Evolutionary conservation across 2,329 filamentous ascomycete genomes (phyloP), one percentile per base, ranked within the genome.

Genomic region (Thelonectria rubi): DNA sequence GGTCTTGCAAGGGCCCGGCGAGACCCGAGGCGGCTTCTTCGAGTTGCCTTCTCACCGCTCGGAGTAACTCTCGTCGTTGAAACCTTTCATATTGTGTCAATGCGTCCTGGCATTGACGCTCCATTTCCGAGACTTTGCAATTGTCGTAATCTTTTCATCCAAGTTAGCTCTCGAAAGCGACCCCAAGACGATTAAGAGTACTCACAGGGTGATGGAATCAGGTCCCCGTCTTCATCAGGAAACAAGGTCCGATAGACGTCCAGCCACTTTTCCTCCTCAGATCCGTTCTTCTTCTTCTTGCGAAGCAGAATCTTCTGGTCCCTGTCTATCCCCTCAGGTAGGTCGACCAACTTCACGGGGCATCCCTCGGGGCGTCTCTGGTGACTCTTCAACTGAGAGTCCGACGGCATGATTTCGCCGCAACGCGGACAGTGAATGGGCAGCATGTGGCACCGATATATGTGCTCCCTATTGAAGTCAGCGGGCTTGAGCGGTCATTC

Each of bases 261-360:
- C 3, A 24, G 2, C 49, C 49, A 52, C n/a, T 40, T 52, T 4
- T 52, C 34, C 21, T 52, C 49, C 26, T 52, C 49, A 1, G 17
- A n/a, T 8, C 37, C 49, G 24, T 40, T 52, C 34, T 26, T 52
- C 14, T 26, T 21, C 20, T 40, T 40, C 34, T 40, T 52, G 12
- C 49, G 34, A 40, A 52, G 49, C 8, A 40, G 20, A 3, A 21
- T 21, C 34, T 52, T 34, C 15, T 52, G 49, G 9, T 40, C 49
- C 26, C 40, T 52, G 18, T 40, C 20, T 40, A 52, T 40, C 2
- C 49, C 49, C 34, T 52, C 49, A n/a, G 49, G 49, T 10, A 42
- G 8, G 14, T 52, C 14, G 18, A 52, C 10, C 6, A n/a, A 10
- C n/a, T 52, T 20, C 9, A 52, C 34, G 15, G 17, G 5, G 18